A percentile compares a stretch with the other conserved stretches of the same genome.
Evolutionary conservation across 352 stramenopile species (phyloP).

Genomic region (Globisporangium apiculatum): DNA sequence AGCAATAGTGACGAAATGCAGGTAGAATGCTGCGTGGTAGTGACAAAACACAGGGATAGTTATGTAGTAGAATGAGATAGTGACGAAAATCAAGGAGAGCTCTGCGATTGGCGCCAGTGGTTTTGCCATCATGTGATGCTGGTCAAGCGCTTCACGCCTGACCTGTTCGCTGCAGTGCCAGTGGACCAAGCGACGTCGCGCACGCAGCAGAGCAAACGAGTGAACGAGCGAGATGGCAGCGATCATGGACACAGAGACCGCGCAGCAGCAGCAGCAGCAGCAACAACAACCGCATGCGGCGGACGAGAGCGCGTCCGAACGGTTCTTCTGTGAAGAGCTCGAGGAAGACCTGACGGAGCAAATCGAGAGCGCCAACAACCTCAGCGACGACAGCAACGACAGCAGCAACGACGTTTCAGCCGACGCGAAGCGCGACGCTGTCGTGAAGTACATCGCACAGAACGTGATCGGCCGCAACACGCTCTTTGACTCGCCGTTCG

Average conservation of each 20-base stretch:
- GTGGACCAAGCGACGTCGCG: neutral
- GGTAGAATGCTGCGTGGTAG: too few relatives aligned
- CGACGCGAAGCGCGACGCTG: conserved; percentile 10
- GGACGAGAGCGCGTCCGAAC: conserved; percentile 12
- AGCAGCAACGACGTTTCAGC: neutral
- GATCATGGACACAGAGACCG: conserved; percentile 6
- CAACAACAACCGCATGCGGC: neutral
- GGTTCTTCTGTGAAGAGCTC: conserved; percentile 78
- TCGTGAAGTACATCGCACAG: conserved; percentile 27
- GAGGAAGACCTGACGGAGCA: conserved; percentile 50
- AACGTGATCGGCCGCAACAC: conserved; percentile 40
- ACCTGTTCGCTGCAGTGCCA: neutral
- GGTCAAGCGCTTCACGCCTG: too few relatives aligned
- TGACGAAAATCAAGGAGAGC: too few relatives aligned
- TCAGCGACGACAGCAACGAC: neutral
- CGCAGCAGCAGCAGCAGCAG: neutral
- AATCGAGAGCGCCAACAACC: conserved; percentile 19
- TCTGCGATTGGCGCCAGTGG: neutral
- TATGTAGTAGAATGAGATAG: too few relatives aligned
- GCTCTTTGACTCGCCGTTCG: conserved; percentile 67
- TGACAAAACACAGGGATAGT: too few relatives aligned
- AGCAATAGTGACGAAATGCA: too few relatives aligned
- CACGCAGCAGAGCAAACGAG: neutral
- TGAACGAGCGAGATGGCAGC: conserved; percentile 1
- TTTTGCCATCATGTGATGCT: neutral